Evolutionary conservation across 805 yeast species (phyloP).

Genomic region (Lipomyces kockii): DNA sequence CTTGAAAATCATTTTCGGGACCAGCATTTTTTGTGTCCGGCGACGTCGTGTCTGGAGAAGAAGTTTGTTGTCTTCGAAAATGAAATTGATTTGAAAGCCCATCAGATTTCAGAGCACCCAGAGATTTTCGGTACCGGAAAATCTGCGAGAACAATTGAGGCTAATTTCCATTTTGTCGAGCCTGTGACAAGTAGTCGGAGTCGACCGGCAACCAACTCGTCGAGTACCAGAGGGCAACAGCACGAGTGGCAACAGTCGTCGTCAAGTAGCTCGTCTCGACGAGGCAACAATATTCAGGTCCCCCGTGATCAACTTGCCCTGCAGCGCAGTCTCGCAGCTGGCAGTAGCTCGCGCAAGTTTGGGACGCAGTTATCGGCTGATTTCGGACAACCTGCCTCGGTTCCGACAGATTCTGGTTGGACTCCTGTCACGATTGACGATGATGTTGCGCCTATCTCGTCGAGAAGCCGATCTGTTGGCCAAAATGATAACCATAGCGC

Average conservation of each 20-base stretch:
- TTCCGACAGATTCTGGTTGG: conserved; percentile 5
- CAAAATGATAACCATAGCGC: conserved; percentile 5
- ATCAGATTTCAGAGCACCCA: conserved; percentile 82
- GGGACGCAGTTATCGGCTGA: conserved; percentile 24
- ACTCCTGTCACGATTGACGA: conserved; percentile 1
- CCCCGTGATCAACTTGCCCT: conserved; percentile 6
- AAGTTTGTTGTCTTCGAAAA: conserved; percentile 91
- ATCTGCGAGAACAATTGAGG: conserved; percentile 29
- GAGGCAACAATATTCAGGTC: background rate
- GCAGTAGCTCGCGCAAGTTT: conserved; percentile 10
- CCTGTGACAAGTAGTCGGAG: conserved; percentile 8
- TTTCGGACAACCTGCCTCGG: conserved; percentile 13
- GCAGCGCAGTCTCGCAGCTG: conserved; percentile 2
- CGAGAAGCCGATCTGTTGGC: background rate
- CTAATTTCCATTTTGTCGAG: conserved; percentile 25
- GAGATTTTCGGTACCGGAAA: conserved; percentile 50
- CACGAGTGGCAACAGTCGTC: background rate
- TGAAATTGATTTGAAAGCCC: conserved; percentile 84
- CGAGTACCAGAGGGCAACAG: background rate
- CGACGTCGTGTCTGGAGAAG: conserved; percentile 78
- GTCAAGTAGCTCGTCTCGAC: background rate
- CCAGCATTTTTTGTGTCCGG: conserved; percentile 78
- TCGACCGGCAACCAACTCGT: conserved; percentile 10
- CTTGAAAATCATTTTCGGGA: conserved; percentile 73
- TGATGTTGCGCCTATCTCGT: background rate